A percentile compares a stretch with the other conserved stretches of the same genome.
These are phyloP conservation scores for Anisodus tanguticus DNA, from an alignment of 257 asterid genomes.

Conservation along the genomic window DNA sequence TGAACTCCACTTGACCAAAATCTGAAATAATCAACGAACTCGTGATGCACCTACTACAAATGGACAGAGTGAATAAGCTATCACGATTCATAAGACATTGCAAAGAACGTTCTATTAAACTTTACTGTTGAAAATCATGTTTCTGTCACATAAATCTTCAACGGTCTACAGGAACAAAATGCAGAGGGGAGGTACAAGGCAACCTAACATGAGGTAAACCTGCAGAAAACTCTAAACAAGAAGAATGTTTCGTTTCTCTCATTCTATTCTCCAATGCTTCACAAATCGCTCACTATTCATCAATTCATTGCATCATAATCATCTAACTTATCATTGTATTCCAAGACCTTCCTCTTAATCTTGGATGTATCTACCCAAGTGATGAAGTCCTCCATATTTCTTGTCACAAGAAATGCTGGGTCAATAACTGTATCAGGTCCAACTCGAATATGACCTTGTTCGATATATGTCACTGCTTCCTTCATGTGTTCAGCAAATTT, in stretches of 20 bases:
- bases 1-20: background rate
- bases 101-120: background rate
- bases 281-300: background rate
- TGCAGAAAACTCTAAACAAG: background rate
- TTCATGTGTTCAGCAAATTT: constrained; percentile 90
- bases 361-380: constrained; percentile 97
- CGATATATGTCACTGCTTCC: constrained; percentile 90
- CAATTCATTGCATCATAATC: constrained; percentile 82
- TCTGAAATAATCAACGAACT: background rate
- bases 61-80: background rate
- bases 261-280: background rate
- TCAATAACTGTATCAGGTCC: constrained; percentile 91
- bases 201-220: constrained; percentile 11
- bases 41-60: background rate
- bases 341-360: constrained; percentile 83
- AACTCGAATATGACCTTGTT: constrained; percentile 94
- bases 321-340: constrained; percentile 82
- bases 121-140: constrained; percentile 18
- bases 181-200: background rate
- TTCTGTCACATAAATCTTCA: background rate
- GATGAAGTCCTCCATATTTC: constrained; percentile 89
- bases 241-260: background rate
- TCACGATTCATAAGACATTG: background rate
- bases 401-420: constrained; percentile 81
- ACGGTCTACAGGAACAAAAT: background rate